Conservation (phyloP, 331 rosid genomes). For the Rosa hybrid region DNA sequence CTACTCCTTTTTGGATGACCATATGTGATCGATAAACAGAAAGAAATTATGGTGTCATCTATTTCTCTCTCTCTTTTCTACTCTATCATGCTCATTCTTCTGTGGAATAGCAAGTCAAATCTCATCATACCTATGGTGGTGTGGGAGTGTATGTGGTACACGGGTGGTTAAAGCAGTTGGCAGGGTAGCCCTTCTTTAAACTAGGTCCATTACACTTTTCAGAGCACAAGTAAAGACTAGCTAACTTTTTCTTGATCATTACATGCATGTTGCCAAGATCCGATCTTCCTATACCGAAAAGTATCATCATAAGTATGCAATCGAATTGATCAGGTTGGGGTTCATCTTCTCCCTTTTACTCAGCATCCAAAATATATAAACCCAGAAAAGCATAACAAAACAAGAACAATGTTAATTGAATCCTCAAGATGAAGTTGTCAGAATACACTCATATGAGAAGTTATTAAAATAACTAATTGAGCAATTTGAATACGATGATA, state of each 20-base stretch:
- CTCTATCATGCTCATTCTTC: no score
- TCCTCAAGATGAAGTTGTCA: background rate
- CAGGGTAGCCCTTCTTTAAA: background rate
- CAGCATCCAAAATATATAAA: background rate
- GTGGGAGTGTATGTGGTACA: no score
- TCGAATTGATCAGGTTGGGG: background rate
- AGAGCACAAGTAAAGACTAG: background rate
- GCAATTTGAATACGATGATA: background rate
- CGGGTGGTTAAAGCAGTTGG: background rate
- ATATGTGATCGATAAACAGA: no score
- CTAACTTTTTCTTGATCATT: background rate
- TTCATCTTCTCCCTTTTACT: background rate
- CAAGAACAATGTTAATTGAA: background rate
- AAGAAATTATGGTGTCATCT: no score
- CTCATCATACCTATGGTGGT: no score
- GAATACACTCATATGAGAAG: background rate
- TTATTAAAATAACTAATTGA: background rate
- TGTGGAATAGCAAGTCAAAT: no score
- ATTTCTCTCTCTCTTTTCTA: no score
- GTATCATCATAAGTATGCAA: background rate
- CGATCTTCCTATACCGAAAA: background rate
- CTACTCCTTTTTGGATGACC: no score
- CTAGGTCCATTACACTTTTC: background rate
- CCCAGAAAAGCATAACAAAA: background rate
- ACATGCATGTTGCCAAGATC: background rate